Evolutionary conservation across 768 basidiomycete genomes (phyloP), one percentile per base, ranked within the genome.

Genomic region (Amyloporia xantha): DNA sequence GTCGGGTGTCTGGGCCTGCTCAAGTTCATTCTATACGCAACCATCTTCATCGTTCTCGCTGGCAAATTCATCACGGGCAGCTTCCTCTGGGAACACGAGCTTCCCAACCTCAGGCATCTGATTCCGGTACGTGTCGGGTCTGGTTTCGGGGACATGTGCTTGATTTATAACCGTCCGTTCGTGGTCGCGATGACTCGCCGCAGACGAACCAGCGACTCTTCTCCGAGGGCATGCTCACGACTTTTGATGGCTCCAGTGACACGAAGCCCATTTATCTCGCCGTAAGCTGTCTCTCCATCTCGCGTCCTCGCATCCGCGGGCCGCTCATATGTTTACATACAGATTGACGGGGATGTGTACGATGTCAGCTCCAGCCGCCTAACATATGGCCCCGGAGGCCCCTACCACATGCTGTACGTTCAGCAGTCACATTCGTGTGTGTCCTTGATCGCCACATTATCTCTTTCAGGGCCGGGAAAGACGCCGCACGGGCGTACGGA

Each of bases 261-360:
- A 72, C 68, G 24, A 78, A 70, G 60, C 90, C 92, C 21, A 66
- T 93, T 42, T 97, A 92, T 68, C 68, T 98, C 41, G 93, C 92
- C 50, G 90, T 88, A 67, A 62, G 82, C 19, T 47, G 17, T 44
- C 35, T 23, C 41, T 9, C 19, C 23, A 13, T 9, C 41, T 26
- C 41, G 10, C 24, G 11, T 10, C 5, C 21, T 39, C 19, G 41
- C 40, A 25, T 51, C 52, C 50, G 58, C 50, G 49, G 47, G 50
- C 27, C 7, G 50, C 43, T 59, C 35, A 44, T 41, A 7, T 36
- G 11, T 40, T 23, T 26, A 28, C 50, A 19, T 51, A 41, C 62
- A 91, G 90, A 86, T 98, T 63, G 90, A 92, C 62, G 88, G 89
- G 11, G 86, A 88, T 45, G 91, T 98, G 6, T 98, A 83, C 67